These are phyloP conservation scores for Cryoendolithus antarcticus DNA, from an alignment of 2,329 filamentous ascomycete species.

Conservation along the genomic window DNA sequence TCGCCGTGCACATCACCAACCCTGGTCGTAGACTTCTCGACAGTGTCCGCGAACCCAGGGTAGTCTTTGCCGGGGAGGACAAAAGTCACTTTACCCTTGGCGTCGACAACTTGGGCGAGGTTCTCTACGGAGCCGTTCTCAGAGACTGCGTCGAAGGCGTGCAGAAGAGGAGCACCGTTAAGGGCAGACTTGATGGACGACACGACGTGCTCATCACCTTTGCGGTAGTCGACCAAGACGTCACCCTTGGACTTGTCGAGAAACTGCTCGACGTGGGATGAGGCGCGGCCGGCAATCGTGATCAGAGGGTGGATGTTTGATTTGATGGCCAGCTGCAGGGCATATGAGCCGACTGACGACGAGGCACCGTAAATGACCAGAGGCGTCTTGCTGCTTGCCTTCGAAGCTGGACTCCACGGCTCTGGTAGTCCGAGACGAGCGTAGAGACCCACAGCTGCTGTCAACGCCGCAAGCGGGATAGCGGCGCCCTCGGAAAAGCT, in stretches of 20 bases:
- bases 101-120: slow-evolving; percentile 26
- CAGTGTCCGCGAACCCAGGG: slow-evolving; percentile 26
- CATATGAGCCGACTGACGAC: slow-evolving; percentile 46
- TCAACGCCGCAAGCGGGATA: slow-evolving; percentile 34
- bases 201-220: slow-evolving; percentile 19
- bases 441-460: slow-evolving; percentile 33
- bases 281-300: slow-evolving; percentile 43
- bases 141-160: slow-evolving; percentile 23
- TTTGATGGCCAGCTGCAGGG: slow-evolving; percentile 41
- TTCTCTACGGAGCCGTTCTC: slow-evolving; percentile 25
- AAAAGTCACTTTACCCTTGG: slow-evolving; percentile 21
- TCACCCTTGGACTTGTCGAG: slow-evolving; percentile 45
- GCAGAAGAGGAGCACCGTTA: slow-evolving; percentile 14
- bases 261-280: slow-evolving; percentile 38
- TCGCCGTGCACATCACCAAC: slow-evolving; percentile 19
- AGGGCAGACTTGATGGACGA: slow-evolving; percentile 18
- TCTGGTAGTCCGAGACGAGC: slow-evolving; percentile 29
- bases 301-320: slow-evolving; percentile 50
- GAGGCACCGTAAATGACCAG: slow-evolving; percentile 39
- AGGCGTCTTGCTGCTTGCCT: slow-evolving; percentile 9
- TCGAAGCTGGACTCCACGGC: slow-evolving; percentile 24
- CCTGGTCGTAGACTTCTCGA: slow-evolving; percentile 27
- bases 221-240: slow-evolving; percentile 47
- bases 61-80: slow-evolving; percentile 24
- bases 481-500: slow-evolving; percentile 41